phyloP scores from a whole-genome alignment of 2,329 filamentous ascomycete genomes.

The Elsinoe necatrix region DNA sequence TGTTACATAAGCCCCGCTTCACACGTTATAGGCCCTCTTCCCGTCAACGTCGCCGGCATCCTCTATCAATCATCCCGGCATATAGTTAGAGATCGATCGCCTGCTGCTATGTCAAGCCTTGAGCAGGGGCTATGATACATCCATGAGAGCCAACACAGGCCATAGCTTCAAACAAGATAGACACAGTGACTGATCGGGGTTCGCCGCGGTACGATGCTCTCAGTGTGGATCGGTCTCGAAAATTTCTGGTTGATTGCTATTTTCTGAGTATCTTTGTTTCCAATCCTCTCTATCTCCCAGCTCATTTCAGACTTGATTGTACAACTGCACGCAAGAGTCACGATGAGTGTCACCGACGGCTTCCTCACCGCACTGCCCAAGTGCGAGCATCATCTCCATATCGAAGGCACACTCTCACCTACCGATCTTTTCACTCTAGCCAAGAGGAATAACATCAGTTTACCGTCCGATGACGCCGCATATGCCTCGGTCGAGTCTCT shows the following conservation, averaged over 20 bases:
- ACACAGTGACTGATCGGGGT: not conserved
- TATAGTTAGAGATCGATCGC: not conserved
- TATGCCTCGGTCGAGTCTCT: conserved; percentile 55
- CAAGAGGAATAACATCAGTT: conserved; percentile 53
- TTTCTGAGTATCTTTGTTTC: not conserved
- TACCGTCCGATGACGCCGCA: conserved; percentile 50
- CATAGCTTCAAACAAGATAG: not conserved
- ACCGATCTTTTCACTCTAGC: conserved; percentile 62
- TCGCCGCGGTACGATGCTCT: not conserved
- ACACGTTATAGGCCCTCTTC: not conserved
- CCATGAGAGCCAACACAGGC: too few relatives aligned
- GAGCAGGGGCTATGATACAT: too few relatives aligned
- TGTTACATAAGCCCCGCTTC: not conserved
- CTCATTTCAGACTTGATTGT: not conserved
- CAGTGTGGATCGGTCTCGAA: conserved; percentile 1
- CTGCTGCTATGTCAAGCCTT: too few relatives aligned
- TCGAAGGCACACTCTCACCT: conserved; percentile 67
- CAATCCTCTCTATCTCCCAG: too few relatives aligned
- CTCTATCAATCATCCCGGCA: not conserved
- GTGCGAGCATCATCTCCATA: conserved; percentile 73
- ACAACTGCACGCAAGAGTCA: conserved; percentile 37
- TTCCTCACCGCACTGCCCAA: conserved; percentile 63
- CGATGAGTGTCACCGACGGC: conserved; percentile 38
- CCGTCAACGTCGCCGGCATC: not conserved
- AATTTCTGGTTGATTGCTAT: not conserved